phyloP scores from a whole-genome alignment of 2,329 filamentous ascomycete species.

The Aspergillus arachidicola region DNA sequence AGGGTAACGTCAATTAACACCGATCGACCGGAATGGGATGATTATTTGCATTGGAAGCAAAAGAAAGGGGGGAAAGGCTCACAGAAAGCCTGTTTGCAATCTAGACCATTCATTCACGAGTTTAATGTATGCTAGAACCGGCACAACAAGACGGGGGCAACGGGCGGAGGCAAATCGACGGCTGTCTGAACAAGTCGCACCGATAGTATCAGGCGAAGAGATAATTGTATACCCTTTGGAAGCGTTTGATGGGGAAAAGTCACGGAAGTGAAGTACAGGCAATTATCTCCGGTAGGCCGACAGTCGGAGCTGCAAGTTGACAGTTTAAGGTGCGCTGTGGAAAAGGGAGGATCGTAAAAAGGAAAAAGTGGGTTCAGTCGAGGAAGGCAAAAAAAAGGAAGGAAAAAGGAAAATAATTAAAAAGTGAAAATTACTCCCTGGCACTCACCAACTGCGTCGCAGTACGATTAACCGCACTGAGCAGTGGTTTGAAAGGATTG shows the following conservation, averaged over 20 bases:
- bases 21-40: neutral
- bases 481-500: conserved; percentile 30
- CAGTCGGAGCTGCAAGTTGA: conserved; percentile 14
- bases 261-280: conserved; percentile 5
- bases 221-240: conserved; percentile 4
- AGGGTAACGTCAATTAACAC: neutral
- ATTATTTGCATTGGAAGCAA: neutral
- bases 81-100: conserved; percentile 21
- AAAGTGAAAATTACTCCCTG: conserved; percentile 19
- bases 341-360: conserved; percentile 13
- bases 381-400: conserved; percentile 12
- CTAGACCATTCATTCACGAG: conserved; percentile 25
- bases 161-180: neutral
- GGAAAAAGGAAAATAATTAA: conserved; percentile 10
- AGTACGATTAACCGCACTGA: conserved; percentile 35
- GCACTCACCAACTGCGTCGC: conserved; percentile 31
- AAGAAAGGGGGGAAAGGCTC: conserved; percentile 6
- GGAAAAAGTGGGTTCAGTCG: conserved; percentile 4
- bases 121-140: conserved; percentile 2
- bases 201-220: conserved; percentile 11
- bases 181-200: conserved; percentile 14
- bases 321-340: conserved; percentile 9
- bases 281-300: conserved; percentile 9
- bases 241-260: neutral
- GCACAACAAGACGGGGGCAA: conserved; percentile 11